Evolutionary conservation across 345 rosid species (phyloP).

Genomic region (Brassica cretica): DNA sequence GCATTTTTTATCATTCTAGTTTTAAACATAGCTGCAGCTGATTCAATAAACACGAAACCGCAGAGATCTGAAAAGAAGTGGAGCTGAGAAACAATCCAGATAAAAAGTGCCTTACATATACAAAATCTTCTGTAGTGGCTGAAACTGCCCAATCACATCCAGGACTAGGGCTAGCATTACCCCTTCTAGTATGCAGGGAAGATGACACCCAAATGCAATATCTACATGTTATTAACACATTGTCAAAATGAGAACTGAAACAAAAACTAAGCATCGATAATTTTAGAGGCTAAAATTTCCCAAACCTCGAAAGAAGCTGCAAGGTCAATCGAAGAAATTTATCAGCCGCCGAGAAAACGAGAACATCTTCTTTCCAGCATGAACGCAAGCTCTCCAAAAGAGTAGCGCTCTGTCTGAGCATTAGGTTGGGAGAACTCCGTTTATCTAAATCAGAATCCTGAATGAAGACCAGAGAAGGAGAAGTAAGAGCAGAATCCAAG

Average conservation of each 20-base stretch:
- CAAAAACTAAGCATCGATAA: background rate
- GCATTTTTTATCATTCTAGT: background rate
- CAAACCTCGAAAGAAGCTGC: conserved; percentile 91
- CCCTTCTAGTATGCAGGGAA: conserved; percentile 67
- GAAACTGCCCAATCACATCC: conserved; percentile 90
- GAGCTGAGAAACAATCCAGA: conserved; percentile 28
- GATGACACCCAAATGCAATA: conserved; percentile 83
- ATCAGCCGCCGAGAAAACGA: conserved; percentile 83
- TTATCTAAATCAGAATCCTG: conserved; percentile 55
- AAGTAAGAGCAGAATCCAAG: conserved; percentile 73
- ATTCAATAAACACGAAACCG: background rate
- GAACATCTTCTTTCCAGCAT: conserved; percentile 96
- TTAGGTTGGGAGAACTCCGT: conserved; percentile 44
- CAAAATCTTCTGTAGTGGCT: conserved; percentile 75
- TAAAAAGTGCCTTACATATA: conserved; percentile 57
- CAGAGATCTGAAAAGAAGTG: background rate
- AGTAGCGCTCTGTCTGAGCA: conserved; percentile 70
- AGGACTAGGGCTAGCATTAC: conserved; percentile 56
- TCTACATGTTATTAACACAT: conserved; percentile 44
- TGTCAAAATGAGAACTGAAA: conserved; percentile 1
- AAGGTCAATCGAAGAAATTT: conserved; percentile 94
- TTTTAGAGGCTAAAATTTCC: conserved; percentile 8
- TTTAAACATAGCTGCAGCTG: conserved; percentile 27
- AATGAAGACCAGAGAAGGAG: conserved; percentile 60
- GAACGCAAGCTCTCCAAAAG: conserved; percentile 83